Conservation (phyloP, 805 yeast genomes). For the Candida gorgasii region DNA sequence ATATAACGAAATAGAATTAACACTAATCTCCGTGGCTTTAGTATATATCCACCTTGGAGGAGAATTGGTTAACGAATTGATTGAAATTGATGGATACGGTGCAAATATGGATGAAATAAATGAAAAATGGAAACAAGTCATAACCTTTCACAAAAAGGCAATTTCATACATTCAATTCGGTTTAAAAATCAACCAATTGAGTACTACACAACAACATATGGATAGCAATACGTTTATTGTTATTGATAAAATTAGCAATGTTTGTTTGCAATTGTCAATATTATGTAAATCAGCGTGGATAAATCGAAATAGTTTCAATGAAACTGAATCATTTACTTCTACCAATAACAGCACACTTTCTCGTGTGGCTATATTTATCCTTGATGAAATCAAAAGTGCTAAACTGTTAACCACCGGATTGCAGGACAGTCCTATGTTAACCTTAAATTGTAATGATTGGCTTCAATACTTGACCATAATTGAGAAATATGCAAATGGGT, state of each 20-base stretch:
- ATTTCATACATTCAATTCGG: slow-evolving; percentile 30
- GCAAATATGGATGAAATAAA: slow-evolving; percentile 18
- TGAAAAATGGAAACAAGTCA: slow-evolving; percentile 39
- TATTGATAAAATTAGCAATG: slow-evolving; percentile 26
- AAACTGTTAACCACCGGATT: slow-evolving; percentile 21
- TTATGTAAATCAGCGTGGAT: slow-evolving; percentile 40
- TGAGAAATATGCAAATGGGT: slow-evolving; percentile 39
- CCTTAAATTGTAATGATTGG: slow-evolving; percentile 24
- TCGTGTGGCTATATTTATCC: slow-evolving; percentile 43
- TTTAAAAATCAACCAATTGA: slow-evolving; percentile 1
- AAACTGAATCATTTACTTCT: slow-evolving; percentile 21
- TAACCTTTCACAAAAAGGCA: slow-evolving; percentile 32
- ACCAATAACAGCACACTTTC: slow-evolving; percentile 42
- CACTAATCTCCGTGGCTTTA: slow-evolving; percentile 25
- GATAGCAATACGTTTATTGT: slow-evolving; percentile 16
- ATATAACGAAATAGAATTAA: slow-evolving; percentile 29
- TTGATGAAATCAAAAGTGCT: slow-evolving; percentile 32
- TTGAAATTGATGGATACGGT: slow-evolving; percentile 17
- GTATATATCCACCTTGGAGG: slow-evolving; percentile 35
- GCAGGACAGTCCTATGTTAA: slow-evolving; percentile 7
- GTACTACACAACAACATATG: slow-evolving; percentile 7
- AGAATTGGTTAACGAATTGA: slow-evolving; percentile 34
- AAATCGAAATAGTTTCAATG: slow-evolving; percentile 26
- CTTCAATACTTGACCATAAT: slow-evolving; percentile 29
- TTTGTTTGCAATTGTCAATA: slow-evolving; percentile 40